These are phyloP conservation scores for Nicotiana noctiflora DNA, from an alignment of 257 asterid species.

Conservation along the genomic window DNA sequence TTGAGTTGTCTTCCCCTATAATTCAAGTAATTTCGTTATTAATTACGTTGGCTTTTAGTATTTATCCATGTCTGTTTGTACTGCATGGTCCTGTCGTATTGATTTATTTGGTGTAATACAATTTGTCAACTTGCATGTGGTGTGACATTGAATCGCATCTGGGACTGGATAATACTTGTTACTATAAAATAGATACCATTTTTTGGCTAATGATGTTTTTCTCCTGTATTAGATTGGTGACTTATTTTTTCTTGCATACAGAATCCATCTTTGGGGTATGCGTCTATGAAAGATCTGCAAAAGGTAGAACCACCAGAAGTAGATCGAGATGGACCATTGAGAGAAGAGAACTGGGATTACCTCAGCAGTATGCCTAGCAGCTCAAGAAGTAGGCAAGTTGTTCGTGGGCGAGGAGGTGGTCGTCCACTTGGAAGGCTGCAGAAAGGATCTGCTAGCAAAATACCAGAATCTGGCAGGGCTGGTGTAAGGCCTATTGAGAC, in stretches of 20 bases:
- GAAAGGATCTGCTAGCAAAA: conserved; percentile 34
- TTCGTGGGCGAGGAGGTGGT: conserved; percentile 56
- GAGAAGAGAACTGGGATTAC: conserved; percentile 47
- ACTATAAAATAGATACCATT: neutral
- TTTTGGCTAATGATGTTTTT: neutral
- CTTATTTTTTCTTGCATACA: conserved; percentile 21
- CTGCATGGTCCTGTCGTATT: neutral
- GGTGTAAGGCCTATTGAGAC: conserved; percentile 36
- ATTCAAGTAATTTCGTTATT: neutral
- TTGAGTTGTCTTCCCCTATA: conserved; percentile 40
- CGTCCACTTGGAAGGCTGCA: conserved; percentile 61
- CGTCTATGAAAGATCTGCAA: conserved; percentile 33
- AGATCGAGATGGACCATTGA: conserved; percentile 36
- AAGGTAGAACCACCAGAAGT: conserved; percentile 44
- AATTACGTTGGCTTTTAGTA: neutral
- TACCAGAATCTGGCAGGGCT: conserved; percentile 34
- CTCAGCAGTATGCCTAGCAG: conserved; percentile 37
- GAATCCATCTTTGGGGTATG: conserved; percentile 42
- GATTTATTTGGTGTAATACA: neutral
- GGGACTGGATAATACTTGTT: neutral
- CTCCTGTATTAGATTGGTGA: neutral
- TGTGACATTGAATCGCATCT: neutral
- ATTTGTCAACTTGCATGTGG: neutral
- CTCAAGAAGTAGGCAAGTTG: conserved; percentile 42
- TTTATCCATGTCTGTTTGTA: neutral